These are phyloP conservation scores for Euclidium syriacum DNA, from an alignment of 345 rosid genomes.

Conservation along the genomic window DNA sequence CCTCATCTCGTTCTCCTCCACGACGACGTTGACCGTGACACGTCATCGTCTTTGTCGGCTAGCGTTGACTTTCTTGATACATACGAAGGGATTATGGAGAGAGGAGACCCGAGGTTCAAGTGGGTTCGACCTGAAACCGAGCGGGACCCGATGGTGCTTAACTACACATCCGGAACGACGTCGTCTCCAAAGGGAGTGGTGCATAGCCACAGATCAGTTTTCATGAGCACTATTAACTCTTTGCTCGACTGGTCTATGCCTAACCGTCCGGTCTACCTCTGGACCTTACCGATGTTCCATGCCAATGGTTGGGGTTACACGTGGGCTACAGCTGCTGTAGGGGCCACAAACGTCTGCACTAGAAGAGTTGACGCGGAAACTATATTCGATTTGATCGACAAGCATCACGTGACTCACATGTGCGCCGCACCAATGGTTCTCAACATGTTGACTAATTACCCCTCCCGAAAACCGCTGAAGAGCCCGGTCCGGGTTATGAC, in stretches of 20 bases:
- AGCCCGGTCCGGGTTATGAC: slow-evolving; percentile 43
- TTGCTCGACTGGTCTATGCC: slow-evolving; percentile 39
- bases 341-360: slow-evolving; percentile 53
- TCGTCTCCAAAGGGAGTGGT: slow-evolving; percentile 58
- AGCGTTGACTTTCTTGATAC: slow-evolving; percentile 23
- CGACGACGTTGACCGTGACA: slow-evolving; percentile 27
- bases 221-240: slow-evolving; percentile 34
- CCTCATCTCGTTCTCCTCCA: slow-evolving; percentile 42
- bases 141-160: slow-evolving; percentile 49
- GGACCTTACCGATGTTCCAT: slow-evolving; percentile 64
- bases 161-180: slow-evolving; percentile 64
- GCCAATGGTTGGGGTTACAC: slow-evolving; percentile 54
- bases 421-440: slow-evolving; percentile 56
- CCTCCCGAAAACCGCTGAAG: slow-evolving; percentile 8
- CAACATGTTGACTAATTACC: slow-evolving; percentile 44
- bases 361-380: slow-evolving; percentile 32
- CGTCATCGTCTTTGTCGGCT: neutral
- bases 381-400: slow-evolving; percentile 37
- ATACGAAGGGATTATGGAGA: slow-evolving; percentile 39
- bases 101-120: slow-evolving; percentile 37
- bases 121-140: slow-evolving; percentile 40
- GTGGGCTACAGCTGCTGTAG: slow-evolving; percentile 62
- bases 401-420: slow-evolving; percentile 56
- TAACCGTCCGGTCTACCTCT: slow-evolving; percentile 43
- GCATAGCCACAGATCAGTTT: slow-evolving; percentile 44